phyloP scores from a whole-genome alignment of 2,329 filamentous ascomycete species.

The Botrytis paeoniae region DNA sequence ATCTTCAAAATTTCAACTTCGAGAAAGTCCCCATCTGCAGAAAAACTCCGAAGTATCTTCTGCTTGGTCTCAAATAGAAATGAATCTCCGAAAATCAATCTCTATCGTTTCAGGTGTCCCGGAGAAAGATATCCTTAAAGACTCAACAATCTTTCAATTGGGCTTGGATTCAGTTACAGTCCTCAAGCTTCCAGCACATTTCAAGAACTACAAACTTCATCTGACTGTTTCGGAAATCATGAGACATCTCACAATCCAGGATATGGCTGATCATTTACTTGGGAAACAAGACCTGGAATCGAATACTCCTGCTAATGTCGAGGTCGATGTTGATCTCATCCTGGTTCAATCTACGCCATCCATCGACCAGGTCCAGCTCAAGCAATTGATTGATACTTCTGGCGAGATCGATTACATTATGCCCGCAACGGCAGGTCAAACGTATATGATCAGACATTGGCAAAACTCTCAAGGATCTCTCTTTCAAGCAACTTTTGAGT shows the following conservation, averaged over 20 bases:
- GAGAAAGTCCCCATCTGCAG: not conserved
- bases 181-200: slow-evolving; percentile 73
- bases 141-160: slow-evolving; percentile 73
- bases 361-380: slow-evolving; percentile 42
- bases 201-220: slow-evolving; percentile 60
- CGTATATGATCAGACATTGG: slow-evolving; percentile 78
- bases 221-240: slow-evolving; percentile 71
- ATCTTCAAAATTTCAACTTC: slow-evolving; percentile 46
- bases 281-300: slow-evolving; percentile 12
- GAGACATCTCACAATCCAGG: slow-evolving; percentile 58
- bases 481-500: slow-evolving; percentile 74
- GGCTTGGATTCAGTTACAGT: slow-evolving; percentile 90
- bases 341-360: slow-evolving; percentile 41
- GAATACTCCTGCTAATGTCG: slow-evolving; percentile 39
- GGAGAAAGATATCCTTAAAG: slow-evolving; percentile 53
- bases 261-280: slow-evolving; percentile 53
- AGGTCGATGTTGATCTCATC: slow-evolving; percentile 43
- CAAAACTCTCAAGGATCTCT: slow-evolving; percentile 61
- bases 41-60: not conserved
- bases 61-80: slow-evolving; percentile 36
- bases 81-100: slow-evolving; percentile 47
- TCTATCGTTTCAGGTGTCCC: slow-evolving; percentile 60
- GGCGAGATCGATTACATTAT: slow-evolving; percentile 51
- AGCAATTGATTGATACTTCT: slow-evolving; percentile 41
- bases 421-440: slow-evolving; percentile 73